phyloP scores from a whole-genome alignment of 1,139 yeast species.

The Nakaseomyces uthaithaninus region DNA sequence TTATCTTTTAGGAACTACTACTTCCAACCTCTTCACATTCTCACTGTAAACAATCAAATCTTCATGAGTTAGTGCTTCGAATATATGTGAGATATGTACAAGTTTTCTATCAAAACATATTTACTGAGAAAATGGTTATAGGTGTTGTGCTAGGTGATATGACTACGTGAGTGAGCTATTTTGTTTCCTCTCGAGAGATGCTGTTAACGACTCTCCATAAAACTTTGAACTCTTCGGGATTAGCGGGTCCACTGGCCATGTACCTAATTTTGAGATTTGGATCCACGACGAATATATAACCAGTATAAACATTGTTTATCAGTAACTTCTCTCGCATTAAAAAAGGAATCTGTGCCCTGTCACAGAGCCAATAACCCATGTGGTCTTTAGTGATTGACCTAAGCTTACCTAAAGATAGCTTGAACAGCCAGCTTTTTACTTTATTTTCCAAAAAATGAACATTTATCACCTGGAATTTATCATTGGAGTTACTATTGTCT shows the following conservation, averaged over 20 bases:
- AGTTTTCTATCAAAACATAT: no score
- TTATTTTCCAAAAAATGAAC: constrained; percentile 65
- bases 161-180: no score
- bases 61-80: no score
- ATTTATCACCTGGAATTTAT: constrained; percentile 55
- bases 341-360: constrained; percentile 52
- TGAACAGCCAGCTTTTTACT: constrained; percentile 37
- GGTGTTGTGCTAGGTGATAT: no score
- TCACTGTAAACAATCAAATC: neutral
- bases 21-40: no score
- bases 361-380: constrained; percentile 53
- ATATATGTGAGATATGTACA: neutral
- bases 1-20: no score
- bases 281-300: constrained; percentile 76
- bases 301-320: constrained; percentile 72
- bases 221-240: constrained; percentile 12
- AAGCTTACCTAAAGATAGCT: constrained; percentile 16
- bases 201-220: constrained; percentile 12
- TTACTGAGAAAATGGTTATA: no score
- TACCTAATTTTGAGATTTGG: constrained; percentile 69
- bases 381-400: constrained; percentile 41
- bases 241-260: constrained; percentile 82
- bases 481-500: constrained; percentile 21
- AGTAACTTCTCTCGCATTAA: constrained; percentile 52
- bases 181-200: neutral